These are phyloP conservation scores for Lindgomyces ingoldianus DNA, from an alignment of 495 filamentous ascomycete genomes.

Conservation along the genomic window DNA sequence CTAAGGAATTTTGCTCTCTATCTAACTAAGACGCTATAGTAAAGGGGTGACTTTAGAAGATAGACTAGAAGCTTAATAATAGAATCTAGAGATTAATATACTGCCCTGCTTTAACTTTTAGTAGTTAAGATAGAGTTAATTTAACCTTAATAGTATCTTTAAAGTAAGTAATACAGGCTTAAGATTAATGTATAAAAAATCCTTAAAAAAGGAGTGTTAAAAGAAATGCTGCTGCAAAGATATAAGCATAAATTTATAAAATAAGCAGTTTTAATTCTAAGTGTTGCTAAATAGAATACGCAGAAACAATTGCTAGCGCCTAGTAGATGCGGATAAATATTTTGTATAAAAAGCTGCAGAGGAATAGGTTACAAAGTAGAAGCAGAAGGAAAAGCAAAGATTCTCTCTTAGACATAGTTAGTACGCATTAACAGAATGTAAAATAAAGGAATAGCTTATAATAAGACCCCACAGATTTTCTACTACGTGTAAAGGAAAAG, in stretches of 20 bases:
- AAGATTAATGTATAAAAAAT: conserved; percentile 17
- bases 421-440: conserved; percentile 10
- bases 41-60: conserved; percentile 11
- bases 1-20: conserved; percentile 10
- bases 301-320: conserved; percentile 12
- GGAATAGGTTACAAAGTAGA: conserved; percentile 15
- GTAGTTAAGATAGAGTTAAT: conserved; percentile 13
- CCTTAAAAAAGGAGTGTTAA: conserved; percentile 16
- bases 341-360: conserved; percentile 17
- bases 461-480: conserved; percentile 15
- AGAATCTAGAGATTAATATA: conserved; percentile 16
- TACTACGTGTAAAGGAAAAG: conserved; percentile 20
- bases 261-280: conserved; percentile 18
- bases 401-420: conserved; percentile 17
- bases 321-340: conserved; percentile 18
- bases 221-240: conserved; percentile 15
- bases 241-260: conserved; percentile 20
- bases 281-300: conserved; percentile 17
- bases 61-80: conserved; percentile 18
- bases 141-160: conserved; percentile 16
- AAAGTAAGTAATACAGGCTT: conserved; percentile 15
- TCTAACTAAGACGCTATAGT: conserved; percentile 9
- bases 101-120: conserved; percentile 12
- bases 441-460: conserved; percentile 20
- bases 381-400: conserved; percentile 13